Conservation (phyloP, 345 rosid species). For the Boechera retrofracta region DNA sequence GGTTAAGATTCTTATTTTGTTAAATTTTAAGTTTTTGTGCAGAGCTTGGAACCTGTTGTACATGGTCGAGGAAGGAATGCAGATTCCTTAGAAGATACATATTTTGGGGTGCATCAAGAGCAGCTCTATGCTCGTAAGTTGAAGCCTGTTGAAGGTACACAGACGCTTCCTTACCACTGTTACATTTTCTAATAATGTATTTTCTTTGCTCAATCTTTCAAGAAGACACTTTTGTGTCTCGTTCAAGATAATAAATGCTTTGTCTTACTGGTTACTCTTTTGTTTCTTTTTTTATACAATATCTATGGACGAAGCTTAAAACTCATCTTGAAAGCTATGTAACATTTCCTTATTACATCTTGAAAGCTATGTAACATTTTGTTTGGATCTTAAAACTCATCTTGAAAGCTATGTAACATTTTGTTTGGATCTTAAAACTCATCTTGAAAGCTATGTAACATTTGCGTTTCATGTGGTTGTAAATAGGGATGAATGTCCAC, state of each 20-base stretch:
- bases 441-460: slow-evolving; percentile 11
- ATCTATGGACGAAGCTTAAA: neutral
- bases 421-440: neutral
- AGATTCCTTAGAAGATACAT: slow-evolving; percentile 78
- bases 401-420: slow-evolving; percentile 2
- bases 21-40: slow-evolving; percentile 20
- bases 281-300: neutral
- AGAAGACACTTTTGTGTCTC: neutral
- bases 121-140: slow-evolving; percentile 88
- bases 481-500: neutral
- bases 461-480: neutral
- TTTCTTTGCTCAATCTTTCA: neutral
- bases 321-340: neutral
- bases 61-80: slow-evolving; percentile 89
- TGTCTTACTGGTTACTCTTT: neutral
- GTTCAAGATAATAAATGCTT: neutral
- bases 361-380: neutral
- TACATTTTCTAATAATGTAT: neutral
- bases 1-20: slow-evolving; percentile 18
- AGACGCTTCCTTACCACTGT: neutral
- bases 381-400: slow-evolving; percentile 1
- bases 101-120: slow-evolving; percentile 80
- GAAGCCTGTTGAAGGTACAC: slow-evolving; percentile 80
- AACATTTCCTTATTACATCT: neutral
- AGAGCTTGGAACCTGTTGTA: slow-evolving; percentile 81